Base-by-base conservation (phyloP, 805 yeast species). In the Pichia deserticola region DNA sequence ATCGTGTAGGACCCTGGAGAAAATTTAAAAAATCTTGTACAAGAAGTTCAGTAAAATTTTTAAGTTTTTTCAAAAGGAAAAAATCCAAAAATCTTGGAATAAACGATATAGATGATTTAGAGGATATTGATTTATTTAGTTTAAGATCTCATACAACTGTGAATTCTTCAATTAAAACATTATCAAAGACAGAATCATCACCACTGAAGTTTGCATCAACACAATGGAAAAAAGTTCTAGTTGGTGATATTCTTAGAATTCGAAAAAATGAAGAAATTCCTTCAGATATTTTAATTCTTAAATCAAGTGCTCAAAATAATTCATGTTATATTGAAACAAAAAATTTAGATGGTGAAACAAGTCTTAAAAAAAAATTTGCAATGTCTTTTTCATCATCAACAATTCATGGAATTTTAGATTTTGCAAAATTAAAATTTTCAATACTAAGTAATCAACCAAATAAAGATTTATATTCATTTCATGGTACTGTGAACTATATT, bases 231-330 rank as follows among this genome's bases (percentile, higher is more conserved):
- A 79, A 77, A 57, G 77, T 86, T 36, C 66, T 69, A 40, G 89
- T 85, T 29, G 95, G 95, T 54, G 90, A 86, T 57, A 70, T 86
- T 44, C 74, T 86, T 29, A 72, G 90, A 58, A 73, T 86, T 29
- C 78, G 82, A 54, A 79, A 80, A 55, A 81, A 86, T 60, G 93
- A 86, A 60, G 92, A 85, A 67, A 75, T 84, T 7, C 95, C 95
- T 1, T 89, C 92, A 1, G 95, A 86, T 65, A 63, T 81, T 12
- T 71, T 84, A 43, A 64, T 85, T 35, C 60, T 86, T 7, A 72
- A 89, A 5, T 74, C 89, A 3, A 79, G 87, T 34, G 89, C 84
- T 60, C 64, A 73, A 1, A 88, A 84, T 57, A 84, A 83, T 45
- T 78, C 76, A 45, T 84, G 90, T 66, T 75, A 71, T 54, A 70